phyloP scores from a whole-genome alignment of 306 rosid species.

The Lotus japonicus region DNA sequence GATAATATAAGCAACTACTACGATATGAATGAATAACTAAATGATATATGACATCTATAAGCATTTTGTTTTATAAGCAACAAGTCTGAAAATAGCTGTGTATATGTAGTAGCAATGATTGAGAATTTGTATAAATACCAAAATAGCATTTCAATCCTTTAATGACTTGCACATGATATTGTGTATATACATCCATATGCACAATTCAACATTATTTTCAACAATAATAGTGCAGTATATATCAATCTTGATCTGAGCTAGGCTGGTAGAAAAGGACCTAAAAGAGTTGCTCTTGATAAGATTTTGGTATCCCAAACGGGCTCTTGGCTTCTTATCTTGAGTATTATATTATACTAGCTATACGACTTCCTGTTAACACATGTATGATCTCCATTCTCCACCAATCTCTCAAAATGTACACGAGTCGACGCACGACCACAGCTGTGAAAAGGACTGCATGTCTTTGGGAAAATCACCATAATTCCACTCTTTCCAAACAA shows the following conservation, averaged over 20 bases:
- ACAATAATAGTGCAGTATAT: constrained; percentile 17
- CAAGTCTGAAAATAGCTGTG: neutral
- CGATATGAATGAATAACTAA: too few relatives aligned
- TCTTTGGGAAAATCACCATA: neutral
- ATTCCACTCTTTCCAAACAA: constrained; percentile 15
- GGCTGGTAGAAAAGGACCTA: constrained; percentile 36
- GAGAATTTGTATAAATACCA: neutral
- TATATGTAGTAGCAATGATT: constrained; percentile 4
- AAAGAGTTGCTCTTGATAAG: too few relatives aligned
- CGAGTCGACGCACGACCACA: constrained; percentile 37
- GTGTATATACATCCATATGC: too few relatives aligned
- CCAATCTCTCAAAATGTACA: constrained; percentile 17
- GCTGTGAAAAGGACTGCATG: constrained; percentile 30
- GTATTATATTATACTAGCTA: too few relatives aligned
- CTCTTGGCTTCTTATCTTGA: too few relatives aligned
- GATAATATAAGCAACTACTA: too few relatives aligned
- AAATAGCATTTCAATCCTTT: neutral
- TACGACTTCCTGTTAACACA: too few relatives aligned
- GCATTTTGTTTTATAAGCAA: too few relatives aligned
- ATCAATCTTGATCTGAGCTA: constrained; percentile 35
- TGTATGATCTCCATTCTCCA: constrained; percentile 1
- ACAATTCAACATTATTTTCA: constrained; percentile 4
- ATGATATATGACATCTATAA: too few relatives aligned
- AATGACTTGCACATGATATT: neutral
- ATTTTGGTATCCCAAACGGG: too few relatives aligned